These are phyloP conservation scores for Tulasnella sp. DNA, from an alignment of 768 basidiomycete genomes.

Conservation along the genomic window DNA sequence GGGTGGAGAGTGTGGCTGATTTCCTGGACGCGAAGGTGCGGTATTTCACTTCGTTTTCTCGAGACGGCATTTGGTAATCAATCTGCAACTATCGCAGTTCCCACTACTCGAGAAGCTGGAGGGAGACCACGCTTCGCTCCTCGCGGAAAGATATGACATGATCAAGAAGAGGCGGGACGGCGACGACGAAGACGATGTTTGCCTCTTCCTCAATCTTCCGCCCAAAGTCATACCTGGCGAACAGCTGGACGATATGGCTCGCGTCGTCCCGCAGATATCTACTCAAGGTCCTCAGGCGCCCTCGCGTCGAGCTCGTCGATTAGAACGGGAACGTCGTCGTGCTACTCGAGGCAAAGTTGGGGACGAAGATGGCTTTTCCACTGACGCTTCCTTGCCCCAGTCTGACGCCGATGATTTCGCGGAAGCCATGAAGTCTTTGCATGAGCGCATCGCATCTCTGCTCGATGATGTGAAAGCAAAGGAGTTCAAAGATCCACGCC, in stretches of 20 bases:
- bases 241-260: slow-evolving; percentile 54
- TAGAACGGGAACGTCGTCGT: slow-evolving; percentile 50
- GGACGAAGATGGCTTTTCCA: slow-evolving; percentile 74
- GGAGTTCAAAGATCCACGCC: slow-evolving; percentile 72
- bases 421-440: slow-evolving; percentile 47
- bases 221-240: slow-evolving; percentile 30
- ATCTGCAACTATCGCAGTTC: slow-evolving; percentile 41
- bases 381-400: slow-evolving; percentile 61
- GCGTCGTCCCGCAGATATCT: slow-evolving; percentile 32
- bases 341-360: slow-evolving; percentile 22
- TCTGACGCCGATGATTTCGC: slow-evolving; percentile 61
- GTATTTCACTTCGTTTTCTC: neutral
- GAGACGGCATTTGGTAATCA: neutral
- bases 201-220: slow-evolving; percentile 51
- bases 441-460: slow-evolving; percentile 42
- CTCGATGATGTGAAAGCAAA: slow-evolving; percentile 73
- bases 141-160: slow-evolving; percentile 66
- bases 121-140: slow-evolving; percentile 57
- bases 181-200: slow-evolving; percentile 76
- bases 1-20: slow-evolving; percentile 72
- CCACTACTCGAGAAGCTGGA: slow-evolving; percentile 70
- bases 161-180: slow-evolving; percentile 51
- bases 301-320: slow-evolving; percentile 44
- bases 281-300: slow-evolving; percentile 35
- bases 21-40: slow-evolving; percentile 81